Conservation (phyloP, 371 early-diverging fungal species). For the Mortierella sp. region DNA sequence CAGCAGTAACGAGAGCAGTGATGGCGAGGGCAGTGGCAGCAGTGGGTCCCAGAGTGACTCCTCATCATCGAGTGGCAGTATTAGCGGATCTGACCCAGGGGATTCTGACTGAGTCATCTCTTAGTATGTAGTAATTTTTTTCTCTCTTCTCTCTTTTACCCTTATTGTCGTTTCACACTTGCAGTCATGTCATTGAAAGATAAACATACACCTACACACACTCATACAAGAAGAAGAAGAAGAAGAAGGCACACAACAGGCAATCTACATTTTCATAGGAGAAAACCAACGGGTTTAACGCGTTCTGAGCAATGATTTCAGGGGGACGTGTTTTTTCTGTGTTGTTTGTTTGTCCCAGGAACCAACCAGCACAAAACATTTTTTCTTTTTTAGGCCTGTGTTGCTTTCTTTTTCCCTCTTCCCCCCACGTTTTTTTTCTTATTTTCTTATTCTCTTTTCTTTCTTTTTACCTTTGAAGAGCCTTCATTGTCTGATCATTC, state of each 20-base stretch:
- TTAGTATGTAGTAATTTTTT: not conserved
- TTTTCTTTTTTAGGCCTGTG: conserved; percentile 1
- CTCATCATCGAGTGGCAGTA: conserved; percentile 44
- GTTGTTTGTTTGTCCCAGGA: conserved; percentile 13
- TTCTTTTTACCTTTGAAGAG: not conserved
- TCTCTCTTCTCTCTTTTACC: not conserved
- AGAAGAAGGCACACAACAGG: not conserved
- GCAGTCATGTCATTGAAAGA: conserved; percentile 5
- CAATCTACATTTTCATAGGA: not conserved
- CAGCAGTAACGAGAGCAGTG: conserved; percentile 55
- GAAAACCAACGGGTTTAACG: not conserved
- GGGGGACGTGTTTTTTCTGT: conserved; percentile 11
- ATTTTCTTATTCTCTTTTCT: not conserved
- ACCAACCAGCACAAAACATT: not conserved
- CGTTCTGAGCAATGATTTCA: not conserved
- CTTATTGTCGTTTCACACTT: not conserved
- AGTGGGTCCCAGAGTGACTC: conserved; percentile 57
- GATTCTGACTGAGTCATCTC: conserved; percentile 37
- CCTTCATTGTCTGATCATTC: not conserved
- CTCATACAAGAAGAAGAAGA: not conserved
- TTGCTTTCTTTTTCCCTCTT: not conserved
- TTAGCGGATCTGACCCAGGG: conserved; percentile 44
- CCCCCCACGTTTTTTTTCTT: conserved; percentile 2
- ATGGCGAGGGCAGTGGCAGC: conserved; percentile 55
- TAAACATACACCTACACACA: not conserved